phyloP scores from a whole-genome alignment of 306 rosid genomes.

The Fragaria iinumae region DNA sequence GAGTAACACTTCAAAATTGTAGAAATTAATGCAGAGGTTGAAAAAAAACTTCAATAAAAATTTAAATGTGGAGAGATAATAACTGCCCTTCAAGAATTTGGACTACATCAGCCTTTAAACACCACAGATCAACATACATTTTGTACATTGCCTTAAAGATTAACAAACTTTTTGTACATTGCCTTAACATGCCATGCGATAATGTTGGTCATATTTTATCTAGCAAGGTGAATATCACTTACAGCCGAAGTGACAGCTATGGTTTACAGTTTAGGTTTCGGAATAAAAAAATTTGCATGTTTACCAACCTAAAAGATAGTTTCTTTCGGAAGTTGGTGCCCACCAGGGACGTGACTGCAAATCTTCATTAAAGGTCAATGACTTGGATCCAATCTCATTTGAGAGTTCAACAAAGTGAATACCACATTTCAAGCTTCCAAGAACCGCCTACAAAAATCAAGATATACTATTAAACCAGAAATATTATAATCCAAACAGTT shows the following conservation, averaged over 20 bases:
- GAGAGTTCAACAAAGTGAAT: conserved; percentile 75
- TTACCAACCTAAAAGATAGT: conserved; percentile 81
- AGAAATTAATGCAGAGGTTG: background rate
- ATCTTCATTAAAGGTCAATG: conserved; percentile 89
- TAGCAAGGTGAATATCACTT: background rate
- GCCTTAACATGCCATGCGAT: background rate
- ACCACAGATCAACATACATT: background rate
- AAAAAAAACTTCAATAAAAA: background rate
- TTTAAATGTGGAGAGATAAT: background rate
- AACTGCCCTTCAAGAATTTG: background rate
- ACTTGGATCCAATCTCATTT: conserved; percentile 74
- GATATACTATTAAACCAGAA: background rate
- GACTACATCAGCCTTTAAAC: background rate
- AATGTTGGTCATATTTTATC: background rate
- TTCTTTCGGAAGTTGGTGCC: conserved; percentile 84
- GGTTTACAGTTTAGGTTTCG: background rate
- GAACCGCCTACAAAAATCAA: conserved; percentile 47
- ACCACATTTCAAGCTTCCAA: conserved; percentile 75
- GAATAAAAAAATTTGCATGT: background rate
- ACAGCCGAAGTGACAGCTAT: background rate
- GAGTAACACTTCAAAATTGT: background rate
- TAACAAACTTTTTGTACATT: background rate
- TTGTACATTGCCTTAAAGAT: too few species aligned
- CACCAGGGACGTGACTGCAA: conserved; percentile 92
- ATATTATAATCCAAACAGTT: background rate